Evolutionary conservation across 1,139 yeast species (phyloP), one percentile per base, ranked within the genome.

Genomic region (Nakaseomyces sp.): DNA sequence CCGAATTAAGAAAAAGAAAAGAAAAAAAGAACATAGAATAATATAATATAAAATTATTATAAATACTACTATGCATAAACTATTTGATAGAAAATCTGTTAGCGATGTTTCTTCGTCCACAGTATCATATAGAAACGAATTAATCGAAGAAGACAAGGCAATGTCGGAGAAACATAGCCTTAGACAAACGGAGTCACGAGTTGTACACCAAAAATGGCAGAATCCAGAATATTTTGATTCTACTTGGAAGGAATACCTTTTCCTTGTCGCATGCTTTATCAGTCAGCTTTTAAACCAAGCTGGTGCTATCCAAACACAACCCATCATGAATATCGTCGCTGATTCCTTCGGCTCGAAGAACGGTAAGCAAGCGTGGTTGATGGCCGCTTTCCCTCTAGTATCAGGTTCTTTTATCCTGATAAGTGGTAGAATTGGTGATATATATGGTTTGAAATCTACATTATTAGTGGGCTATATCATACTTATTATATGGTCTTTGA

Each of bases 341-440:
- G 48, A 50, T 2, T 55, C 60, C 2, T 59, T 66, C 36, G 41
- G 51, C 0, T 52, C 65, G 13, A 45, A 53, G 1, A 45, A 54
- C 1, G 45, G 44, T 1, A 61, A 60, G 32, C 57, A 70, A 47
- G 70, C 73, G 2, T 76, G 81, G 81, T 70, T 74, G 43, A 70
- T 74, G 74, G 78, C 79, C 3, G 71, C 79, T 0, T 75, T 72
- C 52, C 77, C 81, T 0, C 58, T 76, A 42, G 73, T 77, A 0
- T 70, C 76, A 12, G 80, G 81, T 12, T 74, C 79, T 0, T 72
- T 74, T 49, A 74, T 75, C 37, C 57, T 75, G 30, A 64, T 74
- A 4, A 69, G 76, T 43, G 79, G 79, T 5, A 68, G 72, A 46
- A 52, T 74, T 37, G 81, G 81, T 24, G 81, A 76, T 51, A 60